These are phyloP conservation scores for Priceomyces melissophilus DNA, from an alignment of 805 yeast genomes.

Conservation along the genomic window DNA sequence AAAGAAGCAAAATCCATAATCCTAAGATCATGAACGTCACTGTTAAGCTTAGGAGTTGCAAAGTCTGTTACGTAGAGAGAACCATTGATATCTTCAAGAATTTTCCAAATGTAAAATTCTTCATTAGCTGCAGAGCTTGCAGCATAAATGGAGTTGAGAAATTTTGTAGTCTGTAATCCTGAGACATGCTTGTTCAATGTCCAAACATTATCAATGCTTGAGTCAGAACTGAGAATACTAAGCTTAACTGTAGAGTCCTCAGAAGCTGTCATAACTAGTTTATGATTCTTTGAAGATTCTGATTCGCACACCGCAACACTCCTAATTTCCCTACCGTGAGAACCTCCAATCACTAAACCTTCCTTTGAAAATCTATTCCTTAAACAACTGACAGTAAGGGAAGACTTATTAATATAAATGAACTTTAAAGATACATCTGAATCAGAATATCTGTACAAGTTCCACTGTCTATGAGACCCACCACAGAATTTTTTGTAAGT, in stretches of 20 bases:
- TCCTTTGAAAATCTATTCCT: slow-evolving; percentile 14
- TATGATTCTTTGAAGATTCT: slow-evolving; percentile 23
- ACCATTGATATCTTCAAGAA: slow-evolving; percentile 29
- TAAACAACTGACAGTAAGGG: slow-evolving; percentile 35
- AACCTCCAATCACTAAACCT: slow-evolving; percentile 49
- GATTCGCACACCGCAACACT: slow-evolving; percentile 55
- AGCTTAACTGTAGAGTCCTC: slow-evolving; percentile 82
- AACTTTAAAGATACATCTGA: slow-evolving; percentile 38
- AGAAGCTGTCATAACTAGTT: slow-evolving; percentile 68
- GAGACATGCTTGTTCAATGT: slow-evolving; percentile 79
- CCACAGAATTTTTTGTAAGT: slow-evolving; percentile 74
- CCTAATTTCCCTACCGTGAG: slow-evolving; percentile 91
- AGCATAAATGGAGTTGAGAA: slow-evolving; percentile 47
- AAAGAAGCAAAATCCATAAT: slow-evolving; percentile 78
- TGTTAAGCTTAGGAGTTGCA: slow-evolving; percentile 53
- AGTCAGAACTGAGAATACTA: slow-evolving; percentile 38
- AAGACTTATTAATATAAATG: slow-evolving; percentile 54
- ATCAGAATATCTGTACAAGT: slow-evolving; percentile 27
- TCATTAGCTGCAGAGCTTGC: slow-evolving; percentile 77
- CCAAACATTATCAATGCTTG: slow-evolving; percentile 49
- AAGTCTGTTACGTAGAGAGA: slow-evolving; percentile 43
- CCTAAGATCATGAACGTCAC: slow-evolving; percentile 73
- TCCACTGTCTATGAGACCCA: slow-evolving; percentile 89
- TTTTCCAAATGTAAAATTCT: slow-evolving; percentile 79
- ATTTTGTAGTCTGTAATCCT: slow-evolving; percentile 74